Conservation (phyloP, 2,329 filamentous ascomycete species). For the Xylaria hypoxylon region DNA sequence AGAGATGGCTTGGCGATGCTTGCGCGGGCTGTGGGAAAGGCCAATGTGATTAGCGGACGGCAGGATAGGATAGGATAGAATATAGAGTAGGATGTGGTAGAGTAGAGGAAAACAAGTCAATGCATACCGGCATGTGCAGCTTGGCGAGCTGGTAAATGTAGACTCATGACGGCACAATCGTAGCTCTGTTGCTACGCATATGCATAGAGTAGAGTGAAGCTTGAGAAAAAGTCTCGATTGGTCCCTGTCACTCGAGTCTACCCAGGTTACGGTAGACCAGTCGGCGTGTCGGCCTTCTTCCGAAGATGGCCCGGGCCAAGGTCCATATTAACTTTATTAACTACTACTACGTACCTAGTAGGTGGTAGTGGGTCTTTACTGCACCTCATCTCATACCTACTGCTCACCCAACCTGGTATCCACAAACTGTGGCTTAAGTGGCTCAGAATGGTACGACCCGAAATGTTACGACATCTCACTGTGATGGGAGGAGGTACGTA, state of each 20-base stretch:
- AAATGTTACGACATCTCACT: background rate
- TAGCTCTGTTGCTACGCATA: constrained; percentile 18
- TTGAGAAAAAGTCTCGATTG: constrained; percentile 31
- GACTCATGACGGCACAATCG: constrained; percentile 65
- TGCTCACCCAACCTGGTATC: no score
- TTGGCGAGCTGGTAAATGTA: constrained; percentile 72
- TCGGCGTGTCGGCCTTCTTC: constrained; percentile 22
- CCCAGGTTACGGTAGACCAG: no score
- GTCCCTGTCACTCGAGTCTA: constrained; percentile 18
- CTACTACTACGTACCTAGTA: no score
- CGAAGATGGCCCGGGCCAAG: constrained; percentile 28
- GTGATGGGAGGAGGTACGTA: background rate
- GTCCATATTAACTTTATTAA: no score
- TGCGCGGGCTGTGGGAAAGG: constrained; percentile 37
- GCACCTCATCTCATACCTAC: no score
- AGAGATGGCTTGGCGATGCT: constrained; percentile 42
- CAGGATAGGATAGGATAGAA: background rate
- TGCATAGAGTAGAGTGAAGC: constrained; percentile 4
- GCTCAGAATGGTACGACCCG: background rate
- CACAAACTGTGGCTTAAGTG: background rate
- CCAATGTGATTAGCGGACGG: constrained; percentile 27
- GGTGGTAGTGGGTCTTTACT: no score
- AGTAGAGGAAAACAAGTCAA: constrained; percentile 32
- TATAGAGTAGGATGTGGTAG: constrained; percentile 7
- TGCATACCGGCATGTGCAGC: constrained; percentile 69